phyloP scores from a whole-genome alignment of 106 monocot species.

The Dioscorea zingiberensis region DNA sequence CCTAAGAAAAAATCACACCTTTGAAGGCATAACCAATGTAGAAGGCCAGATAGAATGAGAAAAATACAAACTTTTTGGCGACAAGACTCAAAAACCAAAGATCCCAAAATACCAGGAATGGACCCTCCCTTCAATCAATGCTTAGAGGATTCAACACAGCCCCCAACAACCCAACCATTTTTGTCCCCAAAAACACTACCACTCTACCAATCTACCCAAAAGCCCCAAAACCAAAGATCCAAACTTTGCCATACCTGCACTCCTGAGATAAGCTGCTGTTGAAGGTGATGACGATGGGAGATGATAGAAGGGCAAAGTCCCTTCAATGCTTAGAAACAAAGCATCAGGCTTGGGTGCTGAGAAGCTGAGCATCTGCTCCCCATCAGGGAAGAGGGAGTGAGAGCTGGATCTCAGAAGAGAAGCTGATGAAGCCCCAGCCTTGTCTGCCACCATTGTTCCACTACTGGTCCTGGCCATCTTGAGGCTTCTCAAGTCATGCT shows the following conservation, averaged over 20 bases:
- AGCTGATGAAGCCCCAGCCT: conserved; percentile 9
- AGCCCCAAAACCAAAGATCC: conserved; percentile 3
- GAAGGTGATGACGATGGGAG: conserved; percentile 6
- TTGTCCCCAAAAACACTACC: not conserved
- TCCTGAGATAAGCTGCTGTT: conserved; percentile 19
- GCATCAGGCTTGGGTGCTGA: conserved; percentile 35
- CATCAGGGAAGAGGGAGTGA: conserved; percentile 34
- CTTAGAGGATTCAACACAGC: conserved; percentile 3
- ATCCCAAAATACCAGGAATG: conserved; percentile 15
- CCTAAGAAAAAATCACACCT: conserved; percentile 18
- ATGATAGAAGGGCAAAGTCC: conserved; percentile 26
- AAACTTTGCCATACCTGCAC: conserved; percentile 31
- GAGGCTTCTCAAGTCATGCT: conserved; percentile 24
- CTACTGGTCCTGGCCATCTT: conserved; percentile 20
- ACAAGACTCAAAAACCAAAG: conserved; percentile 29
- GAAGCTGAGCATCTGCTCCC: conserved; percentile 88
- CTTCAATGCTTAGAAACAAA: conserved; percentile 24
- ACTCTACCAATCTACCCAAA: too few relatives aligned
- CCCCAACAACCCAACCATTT: not conserved
- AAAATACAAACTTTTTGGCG: conserved; percentile 19
- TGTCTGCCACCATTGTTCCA: conserved; percentile 12
- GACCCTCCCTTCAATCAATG: conserved; percentile 12
- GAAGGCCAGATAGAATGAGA: conserved; percentile 15
- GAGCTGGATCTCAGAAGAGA: conserved; percentile 28
- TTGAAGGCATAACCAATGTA: conserved; percentile 18